These are phyloP conservation scores for Taxillus chinensis DNA, from an alignment of 164 flowering plant genomes.

Conservation along the genomic window DNA sequence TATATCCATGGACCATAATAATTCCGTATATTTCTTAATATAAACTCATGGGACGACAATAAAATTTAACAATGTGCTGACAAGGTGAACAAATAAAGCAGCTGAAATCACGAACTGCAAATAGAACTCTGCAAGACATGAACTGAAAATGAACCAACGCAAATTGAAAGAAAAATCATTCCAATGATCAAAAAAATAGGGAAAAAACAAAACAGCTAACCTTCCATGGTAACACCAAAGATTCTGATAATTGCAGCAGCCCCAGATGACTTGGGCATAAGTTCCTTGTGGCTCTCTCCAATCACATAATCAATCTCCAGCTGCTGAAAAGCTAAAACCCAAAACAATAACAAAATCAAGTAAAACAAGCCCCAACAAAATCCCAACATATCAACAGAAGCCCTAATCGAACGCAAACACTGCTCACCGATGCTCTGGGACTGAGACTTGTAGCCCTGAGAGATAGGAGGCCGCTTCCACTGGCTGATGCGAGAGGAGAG, in stretches of 20 bases:
- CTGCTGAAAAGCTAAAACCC: slow-evolving; percentile 69
- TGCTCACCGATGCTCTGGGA: slow-evolving; percentile 45
- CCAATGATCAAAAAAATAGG: neutral
- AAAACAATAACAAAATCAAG: neutral
- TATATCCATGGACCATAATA: no score
- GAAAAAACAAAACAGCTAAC: slow-evolving; percentile 19
- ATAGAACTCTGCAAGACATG: neutral
- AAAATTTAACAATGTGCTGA: no score
- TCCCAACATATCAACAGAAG: neutral
- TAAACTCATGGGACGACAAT: no score
- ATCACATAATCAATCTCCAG: slow-evolving; percentile 95
- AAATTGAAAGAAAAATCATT: neutral
- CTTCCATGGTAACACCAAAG: slow-evolving; percentile 94
- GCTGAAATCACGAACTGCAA: neutral
- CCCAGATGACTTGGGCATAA: slow-evolving; percentile 56
- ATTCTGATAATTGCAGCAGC: slow-evolving; percentile 81
- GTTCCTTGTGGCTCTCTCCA: slow-evolving; percentile 54
- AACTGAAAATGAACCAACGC: no score
- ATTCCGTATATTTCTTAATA: no score
- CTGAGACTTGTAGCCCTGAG: slow-evolving; percentile 33
- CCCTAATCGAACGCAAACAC: slow-evolving; percentile 10
- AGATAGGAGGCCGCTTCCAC: slow-evolving; percentile 76
- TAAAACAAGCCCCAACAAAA: neutral
- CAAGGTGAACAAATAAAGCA: neutral
- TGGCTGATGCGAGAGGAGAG: slow-evolving; percentile 46